A percentile compares a stretch with the other conserved stretches of the same genome.
phyloP scores from a whole-genome alignment of 2,329 filamentous ascomycete genomes.

The Trichoderma sp. region DNA sequence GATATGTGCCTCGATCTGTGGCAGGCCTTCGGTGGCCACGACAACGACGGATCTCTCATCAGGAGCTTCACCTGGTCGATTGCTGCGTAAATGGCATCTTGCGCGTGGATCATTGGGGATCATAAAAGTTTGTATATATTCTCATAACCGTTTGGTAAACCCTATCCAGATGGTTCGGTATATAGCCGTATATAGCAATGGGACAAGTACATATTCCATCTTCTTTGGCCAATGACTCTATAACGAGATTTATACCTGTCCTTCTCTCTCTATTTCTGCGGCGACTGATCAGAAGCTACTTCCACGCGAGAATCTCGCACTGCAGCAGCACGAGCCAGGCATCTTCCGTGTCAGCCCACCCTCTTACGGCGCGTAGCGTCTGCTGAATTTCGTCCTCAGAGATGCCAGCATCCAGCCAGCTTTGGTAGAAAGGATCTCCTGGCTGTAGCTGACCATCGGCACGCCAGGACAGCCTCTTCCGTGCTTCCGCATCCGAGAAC shows the following conservation, averaged over 20 bases:
- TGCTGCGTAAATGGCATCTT: background rate
- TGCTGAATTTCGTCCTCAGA: conserved; percentile 3
- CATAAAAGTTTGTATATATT: conserved; percentile 4
- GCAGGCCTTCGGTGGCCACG: conserved; percentile 21
- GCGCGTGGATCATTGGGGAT: background rate
- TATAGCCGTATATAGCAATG: background rate
- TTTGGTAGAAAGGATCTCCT: conserved; percentile 10
- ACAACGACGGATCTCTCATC: conserved; percentile 20
- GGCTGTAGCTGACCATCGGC: background rate
- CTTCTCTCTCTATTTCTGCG: background rate
- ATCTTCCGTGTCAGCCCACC: conserved; percentile 1
- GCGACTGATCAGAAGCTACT: background rate
- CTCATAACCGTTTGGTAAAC: background rate
- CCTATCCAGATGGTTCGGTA: background rate
- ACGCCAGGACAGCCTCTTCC: conserved; percentile 4
- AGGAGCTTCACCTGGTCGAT: conserved; percentile 22
- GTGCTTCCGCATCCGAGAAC: background rate
- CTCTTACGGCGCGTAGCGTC: background rate
- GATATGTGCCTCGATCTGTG: conserved; percentile 23
- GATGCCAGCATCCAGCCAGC: conserved; percentile 13
- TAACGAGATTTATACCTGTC: background rate
- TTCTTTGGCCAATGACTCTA: background rate
- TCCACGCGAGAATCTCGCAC: conserved; percentile 14
- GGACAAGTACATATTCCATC: background rate
- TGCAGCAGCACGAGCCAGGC: conserved; percentile 8